Base-by-base conservation (phyloP, 2,329 filamentous ascomycete species). In the Pseudocercospora cruenta region DNA sequence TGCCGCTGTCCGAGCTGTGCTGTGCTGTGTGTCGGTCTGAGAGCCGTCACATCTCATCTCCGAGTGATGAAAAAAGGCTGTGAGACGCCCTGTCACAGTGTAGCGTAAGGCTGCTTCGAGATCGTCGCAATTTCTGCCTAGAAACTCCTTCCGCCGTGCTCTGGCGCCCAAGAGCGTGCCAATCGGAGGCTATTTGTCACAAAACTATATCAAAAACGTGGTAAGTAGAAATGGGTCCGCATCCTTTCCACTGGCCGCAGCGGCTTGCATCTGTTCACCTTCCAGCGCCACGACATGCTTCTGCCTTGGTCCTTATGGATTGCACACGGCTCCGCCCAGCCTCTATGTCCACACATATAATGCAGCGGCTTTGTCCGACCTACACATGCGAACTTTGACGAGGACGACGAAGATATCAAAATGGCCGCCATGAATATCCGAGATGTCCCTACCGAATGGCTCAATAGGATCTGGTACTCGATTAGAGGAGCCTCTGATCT, bases 121-220 rank as follows among this genome's bases (percentile, higher is more conserved):
- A 54, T 54, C 45, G 19, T 26, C 49, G 49, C 49, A 53, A 53
- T 16, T 53, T 53, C 49, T 53, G 49, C 49, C 49, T 53, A 12
- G 45, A 49, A 49, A 9, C 21, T 22, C 45, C 45, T 12, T 51
- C 47, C n/a, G 22, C 47, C 47, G 22, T 51, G 22, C 12, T 51
- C 47, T 51, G 47, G 45, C 47, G 47, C 19, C n/a, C 47, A 10
- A 51, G 19, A 10, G 36, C 47, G n/a, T 51, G 47, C 47, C 47
- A 51, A 51, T 51, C 47, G 47, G 47, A n/a, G 36, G 16, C 54
- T 58, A 58, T 58, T 58, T 58, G 55, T 58, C 55, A 58, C 26
- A 58, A 39, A 39, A 36, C 55, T 43, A 43, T 58, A 58, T 58
- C 54, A 58, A 58, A 39, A n/a, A 51, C 21, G 26, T 36, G 26